A percentile compares a stretch with the other conserved stretches of the same genome.
Evolutionary conservation across 129 eudicot genomes (phyloP).

Genomic region (Centrapalus pauciflorus): DNA sequence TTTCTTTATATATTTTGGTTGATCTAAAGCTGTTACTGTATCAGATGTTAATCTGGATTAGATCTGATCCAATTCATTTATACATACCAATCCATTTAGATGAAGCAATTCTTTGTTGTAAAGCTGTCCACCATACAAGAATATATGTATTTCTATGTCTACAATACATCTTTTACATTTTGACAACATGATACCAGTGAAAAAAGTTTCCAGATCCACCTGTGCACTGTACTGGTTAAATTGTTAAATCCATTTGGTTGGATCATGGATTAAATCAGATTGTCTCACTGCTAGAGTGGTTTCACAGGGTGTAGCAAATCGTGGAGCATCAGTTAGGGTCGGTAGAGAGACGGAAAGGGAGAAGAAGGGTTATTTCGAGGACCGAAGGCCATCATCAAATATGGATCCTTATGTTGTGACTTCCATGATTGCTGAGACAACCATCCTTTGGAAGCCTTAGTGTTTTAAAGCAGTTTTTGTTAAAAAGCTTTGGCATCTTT

Average conservation of each 20-base stretch:
- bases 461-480: background rate
- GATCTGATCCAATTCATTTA: no score
- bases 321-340: conserved; percentile 76
- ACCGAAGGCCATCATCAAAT: conserved; percentile 81
- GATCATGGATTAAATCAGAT: no score
- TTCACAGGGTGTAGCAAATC: conserved; percentile 73
- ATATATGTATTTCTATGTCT: no score
- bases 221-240: no score
- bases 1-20: background rate
- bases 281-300: background rate
- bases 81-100: no score
- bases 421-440: conserved; percentile 89
- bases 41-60: background rate
- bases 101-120: no score
- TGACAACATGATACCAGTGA: no score
- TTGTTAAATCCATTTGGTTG: no score
- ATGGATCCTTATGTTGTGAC: conserved; percentile 90
- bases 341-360: conserved; percentile 79
- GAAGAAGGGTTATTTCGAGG: conserved; percentile 81
- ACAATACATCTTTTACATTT: no score
- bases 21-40: background rate
- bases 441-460: conserved; percentile 63
- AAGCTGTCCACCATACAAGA: no score
- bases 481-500: background rate
- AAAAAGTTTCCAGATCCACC: no score